These are phyloP conservation scores for Dipteronia sinensis DNA, from an alignment of 345 rosid species.

Conservation along the genomic window DNA sequence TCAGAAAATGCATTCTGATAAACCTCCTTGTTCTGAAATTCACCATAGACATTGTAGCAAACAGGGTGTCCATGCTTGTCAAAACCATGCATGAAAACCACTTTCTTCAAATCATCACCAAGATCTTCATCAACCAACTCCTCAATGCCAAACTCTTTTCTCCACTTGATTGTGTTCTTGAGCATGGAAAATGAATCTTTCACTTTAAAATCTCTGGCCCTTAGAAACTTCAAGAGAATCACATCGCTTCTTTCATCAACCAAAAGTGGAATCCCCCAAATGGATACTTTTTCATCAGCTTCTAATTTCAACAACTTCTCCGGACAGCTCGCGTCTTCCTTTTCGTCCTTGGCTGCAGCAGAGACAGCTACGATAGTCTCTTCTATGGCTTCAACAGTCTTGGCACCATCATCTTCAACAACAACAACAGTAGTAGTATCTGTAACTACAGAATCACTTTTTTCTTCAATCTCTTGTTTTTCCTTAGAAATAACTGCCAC, in stretches of 20 bases:
- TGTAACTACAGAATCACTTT: constrained; percentile 16
- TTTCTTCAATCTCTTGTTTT: constrained; percentile 27
- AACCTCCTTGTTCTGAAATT: constrained; percentile 84
- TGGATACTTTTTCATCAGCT: constrained; percentile 33
- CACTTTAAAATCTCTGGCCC: constrained; percentile 84
- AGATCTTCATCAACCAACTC: constrained; percentile 65
- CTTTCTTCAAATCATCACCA: constrained; percentile 80
- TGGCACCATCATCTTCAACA: constrained; percentile 75
- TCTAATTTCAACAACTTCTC: not conserved
- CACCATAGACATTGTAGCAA: constrained; percentile 89
- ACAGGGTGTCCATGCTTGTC: constrained; percentile 87
- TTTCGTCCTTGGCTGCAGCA: not conserved
- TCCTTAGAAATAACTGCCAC: not conserved
- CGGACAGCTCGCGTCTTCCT: not conserved
- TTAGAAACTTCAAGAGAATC: constrained; percentile 67
- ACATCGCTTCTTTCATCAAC: constrained; percentile 69
- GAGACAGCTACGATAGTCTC: constrained; percentile 74
- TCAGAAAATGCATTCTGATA: constrained; percentile 72
- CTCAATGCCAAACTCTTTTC: constrained; percentile 68
- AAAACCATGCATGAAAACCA: constrained; percentile 84
- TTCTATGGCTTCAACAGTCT: constrained; percentile 83
- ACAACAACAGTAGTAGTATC: not conserved
- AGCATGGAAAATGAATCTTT: constrained; percentile 77
- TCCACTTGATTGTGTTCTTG: constrained; percentile 72
- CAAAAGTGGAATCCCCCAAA: constrained; percentile 82